phyloP scores from a whole-genome alignment of 2,329 filamentous ascomycete genomes.

The Pestalotiopsis sp. region DNA sequence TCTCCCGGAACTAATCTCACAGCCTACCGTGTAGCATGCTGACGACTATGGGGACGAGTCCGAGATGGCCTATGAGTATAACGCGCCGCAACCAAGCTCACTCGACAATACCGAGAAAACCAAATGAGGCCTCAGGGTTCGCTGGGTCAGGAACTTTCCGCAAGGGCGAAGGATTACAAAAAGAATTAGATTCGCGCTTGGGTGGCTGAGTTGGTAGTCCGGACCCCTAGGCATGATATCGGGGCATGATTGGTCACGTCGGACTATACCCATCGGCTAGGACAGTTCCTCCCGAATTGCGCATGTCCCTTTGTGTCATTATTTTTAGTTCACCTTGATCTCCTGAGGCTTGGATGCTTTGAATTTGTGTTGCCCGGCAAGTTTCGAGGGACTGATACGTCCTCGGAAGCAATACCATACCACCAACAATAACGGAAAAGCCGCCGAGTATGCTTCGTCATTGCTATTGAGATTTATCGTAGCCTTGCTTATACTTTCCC shows the following conservation, averaged over 20 bases:
- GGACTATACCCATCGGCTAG: background rate
- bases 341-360: background rate
- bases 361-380: background rate
- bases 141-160: too few relatives aligned
- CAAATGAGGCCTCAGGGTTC: too few relatives aligned
- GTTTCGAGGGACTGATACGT: background rate
- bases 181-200: background rate
- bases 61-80: background rate
- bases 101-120: too few relatives aligned
- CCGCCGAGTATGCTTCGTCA: too few relatives aligned
- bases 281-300: background rate
- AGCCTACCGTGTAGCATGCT: background rate
- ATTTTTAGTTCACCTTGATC: background rate
- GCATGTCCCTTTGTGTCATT: background rate
- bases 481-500: too few relatives aligned
- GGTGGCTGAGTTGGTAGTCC: background rate
- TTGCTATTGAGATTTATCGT: too few relatives aligned
- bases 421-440: too few relatives aligned
- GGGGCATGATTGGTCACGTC: background rate
- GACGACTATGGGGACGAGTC: background rate
- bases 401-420: too few relatives aligned
- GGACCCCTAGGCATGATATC: background rate
- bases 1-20: background rate
- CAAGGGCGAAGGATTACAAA: background rate
- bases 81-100: too few relatives aligned